phyloP scores from a whole-genome alignment of 371 early-diverging fungal species.

The Rhizopus sp. region DNA sequence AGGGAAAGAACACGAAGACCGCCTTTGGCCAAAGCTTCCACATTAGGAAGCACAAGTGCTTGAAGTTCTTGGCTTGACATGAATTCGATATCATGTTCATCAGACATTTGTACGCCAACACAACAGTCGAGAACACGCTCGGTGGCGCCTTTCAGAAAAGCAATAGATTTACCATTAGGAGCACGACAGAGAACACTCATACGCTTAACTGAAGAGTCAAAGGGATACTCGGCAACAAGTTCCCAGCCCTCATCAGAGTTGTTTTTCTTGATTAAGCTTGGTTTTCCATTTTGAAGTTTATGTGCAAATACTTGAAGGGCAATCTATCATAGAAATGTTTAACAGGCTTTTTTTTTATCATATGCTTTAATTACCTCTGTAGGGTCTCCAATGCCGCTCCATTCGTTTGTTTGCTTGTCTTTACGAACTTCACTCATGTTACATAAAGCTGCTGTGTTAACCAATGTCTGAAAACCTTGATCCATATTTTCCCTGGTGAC shows the following conservation, averaged over 20 bases:
- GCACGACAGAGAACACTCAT: conserved; percentile 83
- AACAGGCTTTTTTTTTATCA: conserved; percentile 2
- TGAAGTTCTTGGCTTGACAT: conserved; percentile 54
- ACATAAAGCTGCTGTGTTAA: conserved; percentile 65
- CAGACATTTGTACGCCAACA: conserved; percentile 51
- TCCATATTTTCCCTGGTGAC: conserved; percentile 38
- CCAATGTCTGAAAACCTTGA: conserved; percentile 36
- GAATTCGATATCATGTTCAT: conserved; percentile 29
- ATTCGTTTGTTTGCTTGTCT: conserved; percentile 61
- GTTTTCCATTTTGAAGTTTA: conserved; percentile 70
- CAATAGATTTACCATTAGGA: conserved; percentile 52
- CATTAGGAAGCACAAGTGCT: conserved; percentile 51
- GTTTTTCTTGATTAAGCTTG: conserved; percentile 42
- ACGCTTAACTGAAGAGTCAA: conserved; percentile 86
- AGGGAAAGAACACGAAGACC: conserved; percentile 72
- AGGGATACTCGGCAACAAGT: conserved; percentile 79
- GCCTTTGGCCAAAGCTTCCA: conserved; percentile 62
- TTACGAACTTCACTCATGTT: conserved; percentile 73
- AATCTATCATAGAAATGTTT: conserved; percentile 18
- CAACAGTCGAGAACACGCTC: conserved; percentile 73
- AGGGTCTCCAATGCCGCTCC: conserved; percentile 80
- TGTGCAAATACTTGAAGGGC: conserved; percentile 79
- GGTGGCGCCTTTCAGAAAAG: conserved; percentile 73
- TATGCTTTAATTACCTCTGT: conserved; percentile 58
- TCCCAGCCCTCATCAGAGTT: conserved; percentile 48